Base-by-base conservation (phyloP, 768 basidiomycete species). In the Neoboletus magnificus region DNA sequence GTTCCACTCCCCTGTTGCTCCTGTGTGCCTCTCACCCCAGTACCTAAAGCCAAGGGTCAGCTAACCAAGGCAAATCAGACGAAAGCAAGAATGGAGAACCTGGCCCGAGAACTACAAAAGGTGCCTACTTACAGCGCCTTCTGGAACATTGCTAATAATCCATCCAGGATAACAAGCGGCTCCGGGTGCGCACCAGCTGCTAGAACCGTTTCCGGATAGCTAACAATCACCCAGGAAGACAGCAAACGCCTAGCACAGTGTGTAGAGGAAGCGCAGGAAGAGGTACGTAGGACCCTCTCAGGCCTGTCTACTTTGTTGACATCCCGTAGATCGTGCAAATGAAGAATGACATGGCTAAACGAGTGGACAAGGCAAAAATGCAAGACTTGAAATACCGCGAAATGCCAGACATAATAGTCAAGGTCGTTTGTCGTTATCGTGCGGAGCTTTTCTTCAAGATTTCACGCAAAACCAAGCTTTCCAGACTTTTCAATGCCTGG, bases 361-460 rank as follows among this genome's bases (percentile, higher is more conserved):
- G 89, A 58, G 82, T 82, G 10, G 89, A 91, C 69, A 88, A 84
- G 67, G 88, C 83, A 44, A 89, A 86, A 70, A 71, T 85, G 30
- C 89, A 89, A 63, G 90, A 91, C 63, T 77, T 81, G 63, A 92
- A 91, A 71, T 91, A 84, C 66, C 85, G 86, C 54, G 90, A 92
- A 71, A 84, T 83, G 79, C 89, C 89, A n/a, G 89, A 94, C 67
- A 90, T 93, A 56, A 86, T 93, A 49, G 84, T 93, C 73, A 93
- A 91, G 69, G 90, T 94, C 60, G 77, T 88, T 48, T 93, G 91
- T 71, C 86, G 87, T 62, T 93, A 93, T 68, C 88, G 92, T 43
- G 90, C 91, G 5, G 91, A 94, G 65, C 79, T 94, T 40, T 92
- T 90, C 76, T 94, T 94, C 82, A 93, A 92, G 72, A 91, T 94